phyloP scores from a whole-genome alignment of 139 green algal species.

The Chlorella sp. region DNA sequence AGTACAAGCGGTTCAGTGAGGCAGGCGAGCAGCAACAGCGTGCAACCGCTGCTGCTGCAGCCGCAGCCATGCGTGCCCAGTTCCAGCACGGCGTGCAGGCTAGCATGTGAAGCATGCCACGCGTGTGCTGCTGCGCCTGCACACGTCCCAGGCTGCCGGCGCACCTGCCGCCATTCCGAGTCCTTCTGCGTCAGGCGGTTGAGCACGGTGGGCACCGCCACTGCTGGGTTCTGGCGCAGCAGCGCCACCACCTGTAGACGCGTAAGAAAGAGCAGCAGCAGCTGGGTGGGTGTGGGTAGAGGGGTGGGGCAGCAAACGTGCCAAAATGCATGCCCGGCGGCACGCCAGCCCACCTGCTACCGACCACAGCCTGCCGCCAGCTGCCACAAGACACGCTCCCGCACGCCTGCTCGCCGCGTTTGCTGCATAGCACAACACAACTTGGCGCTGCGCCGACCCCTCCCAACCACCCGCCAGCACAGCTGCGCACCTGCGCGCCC shows the following conservation, averaged over 20 bases:
- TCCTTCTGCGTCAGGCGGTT: constrained; percentile 93
- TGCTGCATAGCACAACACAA: no score
- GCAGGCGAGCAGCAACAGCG: neutral
- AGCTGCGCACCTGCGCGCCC: constrained; percentile 47
- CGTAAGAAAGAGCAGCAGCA: neutral
- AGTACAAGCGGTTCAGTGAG: neutral
- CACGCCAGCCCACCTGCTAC: neutral
- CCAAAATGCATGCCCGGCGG: neutral
- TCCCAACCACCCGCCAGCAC: neutral
- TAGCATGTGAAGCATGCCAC: no score
- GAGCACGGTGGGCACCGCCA: constrained; percentile 89
- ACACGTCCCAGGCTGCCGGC: neutral
- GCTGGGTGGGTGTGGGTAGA: neutral
- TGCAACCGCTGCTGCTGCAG: no score
- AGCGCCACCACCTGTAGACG: constrained; percentile 77
- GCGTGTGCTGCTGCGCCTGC: no score
- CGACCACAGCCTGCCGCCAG: neutral
- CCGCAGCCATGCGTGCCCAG: no score
- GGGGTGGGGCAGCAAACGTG: neutral
- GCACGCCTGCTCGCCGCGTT: no score
- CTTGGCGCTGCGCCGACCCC: no score
- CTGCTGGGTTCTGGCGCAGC: constrained; percentile 86
- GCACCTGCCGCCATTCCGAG: constrained; percentile 80
- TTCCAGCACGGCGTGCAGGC: no score
- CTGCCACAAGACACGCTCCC: no score